Evolutionary conservation across 1,284 basidiomycete genomes (phyloP), one percentile per base, ranked within the genome.

Genomic region (Wolfiporia cocos): DNA sequence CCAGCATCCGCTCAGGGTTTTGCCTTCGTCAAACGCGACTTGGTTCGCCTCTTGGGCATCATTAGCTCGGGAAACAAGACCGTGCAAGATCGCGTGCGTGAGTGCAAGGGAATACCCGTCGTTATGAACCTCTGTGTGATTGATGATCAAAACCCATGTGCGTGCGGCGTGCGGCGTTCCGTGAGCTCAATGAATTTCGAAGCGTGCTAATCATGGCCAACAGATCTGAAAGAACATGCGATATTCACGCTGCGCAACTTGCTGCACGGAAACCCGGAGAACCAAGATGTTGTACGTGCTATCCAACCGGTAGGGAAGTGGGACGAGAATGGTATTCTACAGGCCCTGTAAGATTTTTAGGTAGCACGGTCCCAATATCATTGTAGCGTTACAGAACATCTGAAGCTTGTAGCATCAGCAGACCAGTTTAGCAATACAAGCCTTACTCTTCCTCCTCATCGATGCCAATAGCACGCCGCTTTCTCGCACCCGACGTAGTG

Each of bases 91-190:
- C 73, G 76, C 5, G 74, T 85, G 30, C 73, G 91, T 29, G 64
- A 62, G 34, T 76, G 70, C 42, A 82, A 78, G 5, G 92, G 92
- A 22, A 79, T 95, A 44, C 72, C 80, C 42, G 73, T 90, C 32
- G 73, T 95, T 5, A 78, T 95, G 71, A 83, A 84, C 51, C 69
- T 92, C 66, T 94, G 90, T 59, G 87, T 90, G 18, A 71, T 92
- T 20, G 92, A 96, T 59, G 91, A 93, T 53, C 67, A 82, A 44
- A 95, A 94, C 62, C 89, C 91, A 31, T 93, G 92, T 94, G 59
- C 61, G 81, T 74, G n/a, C 28, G 26, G 28, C 38, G 3, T n/a
- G 7, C 1, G 6, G 29, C 19, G 10, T 10, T 15, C 32, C 7
- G 32, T 7, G 9, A 12, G 18, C 7, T 10, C 9, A 9, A 9